A percentile compares a stretch with the other conserved stretches of the same genome.
These are phyloP conservation scores for Diplodia corticola DNA, from an alignment of 2,329 filamentous ascomycete species.

Conservation along the genomic window DNA sequence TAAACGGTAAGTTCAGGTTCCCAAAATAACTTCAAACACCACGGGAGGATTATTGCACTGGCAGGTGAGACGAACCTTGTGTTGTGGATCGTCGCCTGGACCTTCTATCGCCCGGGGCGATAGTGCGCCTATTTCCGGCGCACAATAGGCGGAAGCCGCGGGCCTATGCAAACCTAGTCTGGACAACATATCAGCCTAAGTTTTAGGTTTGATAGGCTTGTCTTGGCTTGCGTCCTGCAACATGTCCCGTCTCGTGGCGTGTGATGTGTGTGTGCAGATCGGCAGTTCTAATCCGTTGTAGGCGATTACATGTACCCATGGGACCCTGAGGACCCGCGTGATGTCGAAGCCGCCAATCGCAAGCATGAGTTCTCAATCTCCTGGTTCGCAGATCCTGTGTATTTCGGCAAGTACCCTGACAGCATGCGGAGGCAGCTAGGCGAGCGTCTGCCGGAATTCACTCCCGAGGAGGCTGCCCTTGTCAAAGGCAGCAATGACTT, in stretches of 20 bases:
- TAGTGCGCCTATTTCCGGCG: not conserved
- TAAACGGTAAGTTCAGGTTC: conserved; percentile 63
- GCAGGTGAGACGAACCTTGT: conserved; percentile 15
- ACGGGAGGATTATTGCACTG: not conserved
- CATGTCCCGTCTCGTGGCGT: conserved; percentile 2
- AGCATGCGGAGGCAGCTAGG: conserved; percentile 83
- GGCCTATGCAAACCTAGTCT: conserved; percentile 15
- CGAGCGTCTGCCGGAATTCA: conserved; percentile 72
- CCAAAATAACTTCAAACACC: conserved; percentile 4
- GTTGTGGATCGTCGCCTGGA: conserved; percentile 16
- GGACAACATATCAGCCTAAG: not conserved
- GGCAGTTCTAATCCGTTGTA: conserved; percentile 31
- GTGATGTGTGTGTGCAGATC: conserved; percentile 2
- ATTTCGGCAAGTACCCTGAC: conserved; percentile 79
- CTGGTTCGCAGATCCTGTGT: conserved; percentile 88
- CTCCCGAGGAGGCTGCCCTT: conserved; percentile 68
- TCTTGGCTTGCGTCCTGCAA: not conserved
- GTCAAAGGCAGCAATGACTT: conserved; percentile 88
- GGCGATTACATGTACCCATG: conserved; percentile 80
- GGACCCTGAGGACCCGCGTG: conserved; percentile 72
- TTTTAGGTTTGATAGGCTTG: not conserved
- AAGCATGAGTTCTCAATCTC: conserved; percentile 85
- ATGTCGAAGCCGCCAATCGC: conserved; percentile 73
- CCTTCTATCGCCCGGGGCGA: not conserved
- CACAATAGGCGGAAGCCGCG: not conserved